Base-by-base conservation (phyloP, 108 stramenopile genomes). In the Chaetoceros tenuissimus region DNA sequence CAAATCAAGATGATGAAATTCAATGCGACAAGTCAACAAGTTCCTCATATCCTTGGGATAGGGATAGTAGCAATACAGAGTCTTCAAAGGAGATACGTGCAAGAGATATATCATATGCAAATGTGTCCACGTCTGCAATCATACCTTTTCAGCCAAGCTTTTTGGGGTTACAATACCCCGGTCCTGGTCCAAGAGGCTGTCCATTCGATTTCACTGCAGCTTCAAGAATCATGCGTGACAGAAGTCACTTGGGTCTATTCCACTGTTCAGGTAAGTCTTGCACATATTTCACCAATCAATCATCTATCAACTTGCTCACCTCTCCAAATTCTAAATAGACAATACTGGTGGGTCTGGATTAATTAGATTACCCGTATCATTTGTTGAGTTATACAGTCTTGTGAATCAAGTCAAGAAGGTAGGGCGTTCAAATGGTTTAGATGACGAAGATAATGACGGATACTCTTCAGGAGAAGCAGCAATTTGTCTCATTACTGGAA, bases 401-500 rank as follows among this genome's bases (percentile, higher is more conserved):
- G 84, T 92, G 18, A 88, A 81, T 55, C 80, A 77, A 46, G 80
- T 91, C 26, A 91, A 91, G 62, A 80, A 82, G 18, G 50, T 79
- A 17, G 82, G 82, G 21, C 70, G 84, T 43, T 26, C 51, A 0
- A 60, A 69, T 19, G 55, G 78, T 21, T 46, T 70, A 28, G 73
- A 75, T 40, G 87, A 92, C 47, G 72, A 75, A 21, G 60, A 75
- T 28, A 82, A 89, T 24, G 82, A 84, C 24, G 67, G 62, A 47
- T 68, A 80, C 24, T 79, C 66, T 53, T 59, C 67, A 21, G 21
- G 57, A 27, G 94, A 95, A 70, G 82, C 81, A 48, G 94, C 94
- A 3, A 86, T 95, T 40, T 95, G 94, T 62, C 79, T 95, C 3
- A 51, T 95, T 44, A 88, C 90, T 17, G 94, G 94, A 17, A 60